Conservation (phyloP, 2,329 filamentous ascomycete genomes). For the Fusarium piperis region DNA sequence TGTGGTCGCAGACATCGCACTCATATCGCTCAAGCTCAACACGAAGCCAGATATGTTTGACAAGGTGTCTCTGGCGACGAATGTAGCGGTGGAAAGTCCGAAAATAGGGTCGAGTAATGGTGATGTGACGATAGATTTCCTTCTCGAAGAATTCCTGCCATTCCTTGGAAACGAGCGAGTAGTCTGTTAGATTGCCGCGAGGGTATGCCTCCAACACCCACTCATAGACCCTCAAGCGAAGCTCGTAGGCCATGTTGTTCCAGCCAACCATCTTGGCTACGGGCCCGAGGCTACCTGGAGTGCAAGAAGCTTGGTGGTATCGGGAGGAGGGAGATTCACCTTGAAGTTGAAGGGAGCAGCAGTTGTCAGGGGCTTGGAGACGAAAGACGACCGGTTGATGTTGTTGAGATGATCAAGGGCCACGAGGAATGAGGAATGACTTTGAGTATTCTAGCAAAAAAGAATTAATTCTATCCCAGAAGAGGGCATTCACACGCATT, state of each 20-base stretch:
- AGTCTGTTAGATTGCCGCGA: background rate
- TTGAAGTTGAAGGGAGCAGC: background rate
- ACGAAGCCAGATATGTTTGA: background rate
- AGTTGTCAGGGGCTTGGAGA: background rate
- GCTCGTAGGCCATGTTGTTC: background rate
- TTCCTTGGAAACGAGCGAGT: background rate
- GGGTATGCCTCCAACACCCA: background rate
- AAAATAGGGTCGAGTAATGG: background rate
- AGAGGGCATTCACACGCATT: background rate
- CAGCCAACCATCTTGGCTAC: background rate
- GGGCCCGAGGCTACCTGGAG: background rate
- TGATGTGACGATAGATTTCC: background rate
- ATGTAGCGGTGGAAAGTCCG: background rate
- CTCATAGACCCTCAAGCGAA: background rate
- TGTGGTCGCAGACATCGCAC: background rate
- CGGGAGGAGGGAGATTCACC: background rate
- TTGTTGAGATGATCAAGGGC: background rate
- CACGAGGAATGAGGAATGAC: background rate
- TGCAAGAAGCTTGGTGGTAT: background rate
- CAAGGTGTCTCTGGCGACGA: background rate
- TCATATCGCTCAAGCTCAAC: background rate
- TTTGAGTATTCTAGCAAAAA: background rate
- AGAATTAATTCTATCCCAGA: background rate
- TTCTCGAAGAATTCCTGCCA: slow-evolving; percentile 5
- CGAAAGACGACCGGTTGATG: background rate